Base-by-base conservation (phyloP, 2,329 filamentous ascomycete species). In the Pseudophaeomoniella oleicola region DNA sequence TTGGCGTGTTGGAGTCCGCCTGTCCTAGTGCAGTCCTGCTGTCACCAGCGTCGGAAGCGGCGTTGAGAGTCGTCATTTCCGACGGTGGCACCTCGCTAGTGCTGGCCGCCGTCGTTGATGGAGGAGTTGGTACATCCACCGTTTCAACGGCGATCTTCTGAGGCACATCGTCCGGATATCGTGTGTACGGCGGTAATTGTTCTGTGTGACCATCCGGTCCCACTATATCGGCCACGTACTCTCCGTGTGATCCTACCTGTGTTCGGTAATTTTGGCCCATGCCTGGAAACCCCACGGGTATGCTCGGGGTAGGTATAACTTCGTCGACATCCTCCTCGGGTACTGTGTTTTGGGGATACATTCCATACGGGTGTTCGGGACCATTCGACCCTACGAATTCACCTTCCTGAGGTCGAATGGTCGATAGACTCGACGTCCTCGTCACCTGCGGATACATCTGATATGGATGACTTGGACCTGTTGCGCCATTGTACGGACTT, bases 121-220 rank as follows among this genome's bases (percentile, higher is more conserved):
- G 11, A 6, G 35, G 14, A 4, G 37, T 22, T n/a, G 32, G 39
- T 6, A 35, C 32, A n/a, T 39, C 40, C 46, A 34, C 3, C 40
- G 60, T 30, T 13, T 19, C 36, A 17, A 34, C 38, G 32, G 1
- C 34, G 32, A 14, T 56, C 49, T 71, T 85, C 65, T 71, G 52
- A 52, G 70, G 57, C 59, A 78, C 64, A 39, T 84, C 80, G 36
- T 92, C 82, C 2, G 87, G 84, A 56, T 92, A 94, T 54, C 85
- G 71, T 11, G 84, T 83, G 53, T 96, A 96, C 1, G 88, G 88
- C 10, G 88, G 88, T 13, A 94, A 63, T 55, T 93, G 84, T 57
- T 96, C 88, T 1, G 81, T 79, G 52, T 94, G 86, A 1, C 87
- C 87, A 50, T 93, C 76, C 0, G 81, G 82, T 1, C 86, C 86